phyloP scores from a whole-genome alignment of 768 basidiomycete species.

The Tricholoma terreum region DNA sequence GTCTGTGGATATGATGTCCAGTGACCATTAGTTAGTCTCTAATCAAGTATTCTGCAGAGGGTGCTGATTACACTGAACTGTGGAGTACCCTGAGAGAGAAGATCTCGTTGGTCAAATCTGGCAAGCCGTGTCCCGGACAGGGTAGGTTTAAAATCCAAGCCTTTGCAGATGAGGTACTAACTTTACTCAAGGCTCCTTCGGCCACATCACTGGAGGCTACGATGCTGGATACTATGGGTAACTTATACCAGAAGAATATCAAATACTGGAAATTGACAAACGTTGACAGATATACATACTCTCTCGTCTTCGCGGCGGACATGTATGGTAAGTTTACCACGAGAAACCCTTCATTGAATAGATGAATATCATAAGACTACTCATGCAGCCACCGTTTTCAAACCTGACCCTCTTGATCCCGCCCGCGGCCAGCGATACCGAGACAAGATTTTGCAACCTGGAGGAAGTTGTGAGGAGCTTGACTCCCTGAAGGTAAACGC shows the following conservation, averaged over 20 bases:
- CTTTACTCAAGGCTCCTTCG: conserved; percentile 51
- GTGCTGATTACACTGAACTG: conserved; percentile 70
- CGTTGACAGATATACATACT: conserved; percentile 59
- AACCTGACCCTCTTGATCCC: conserved; percentile 71
- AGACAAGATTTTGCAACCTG: conserved; percentile 68
- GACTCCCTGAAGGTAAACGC: conserved; percentile 65
- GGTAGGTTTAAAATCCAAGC: conserved; percentile 23
- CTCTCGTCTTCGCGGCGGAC: conserved; percentile 59
- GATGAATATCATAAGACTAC: not conserved
- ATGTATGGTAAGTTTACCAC: conserved; percentile 44
- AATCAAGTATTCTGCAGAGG: conserved; percentile 33
- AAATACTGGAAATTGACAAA: not conserved
- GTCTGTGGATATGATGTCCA: conserved; percentile 27
- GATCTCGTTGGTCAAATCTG: conserved; percentile 67
- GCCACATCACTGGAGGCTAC: conserved; percentile 75
- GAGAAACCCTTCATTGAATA: not conserved
- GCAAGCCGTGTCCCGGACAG: conserved; percentile 63
- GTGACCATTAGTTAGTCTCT: not conserved
- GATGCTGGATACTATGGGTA: conserved; percentile 67
- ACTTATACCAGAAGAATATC: not conserved
- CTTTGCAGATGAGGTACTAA: not conserved
- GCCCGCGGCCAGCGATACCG: conserved; percentile 66
- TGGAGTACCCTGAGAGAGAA: conserved; percentile 74
- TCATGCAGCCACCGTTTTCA: conserved; percentile 66
- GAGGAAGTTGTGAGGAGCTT: conserved; percentile 77